Conservation (phyloP, 2,329 filamentous ascomycete genomes). For the Calycina marina region DNA sequence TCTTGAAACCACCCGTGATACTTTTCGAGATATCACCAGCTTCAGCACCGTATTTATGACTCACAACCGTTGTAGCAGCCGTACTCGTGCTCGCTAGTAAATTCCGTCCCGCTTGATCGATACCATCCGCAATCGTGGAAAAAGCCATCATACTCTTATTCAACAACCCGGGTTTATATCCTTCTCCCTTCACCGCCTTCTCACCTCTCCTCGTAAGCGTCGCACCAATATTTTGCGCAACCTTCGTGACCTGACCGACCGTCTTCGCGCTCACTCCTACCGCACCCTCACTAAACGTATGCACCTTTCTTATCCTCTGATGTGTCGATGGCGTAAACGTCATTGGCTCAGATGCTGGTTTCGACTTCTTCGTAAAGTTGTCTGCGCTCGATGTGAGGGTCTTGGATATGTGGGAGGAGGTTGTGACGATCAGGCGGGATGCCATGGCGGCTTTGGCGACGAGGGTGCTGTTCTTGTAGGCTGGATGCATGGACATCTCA, state of each 20-base stretch:
- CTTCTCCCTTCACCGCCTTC: conserved; percentile 44
- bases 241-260: conserved; percentile 65
- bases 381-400: conserved; percentile 66
- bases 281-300: conserved; percentile 68
- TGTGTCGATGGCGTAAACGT: conserved; percentile 81
- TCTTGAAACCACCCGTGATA: conserved; percentile 79
- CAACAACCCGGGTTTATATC: conserved; percentile 78
- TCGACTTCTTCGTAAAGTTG: conserved; percentile 64
- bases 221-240: conserved; percentile 84
- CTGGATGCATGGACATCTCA: conserved; percentile 67
- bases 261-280: conserved; percentile 74
- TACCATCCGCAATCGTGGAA: conserved; percentile 82
- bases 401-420: conserved; percentile 65
- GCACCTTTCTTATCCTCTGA: conserved; percentile 73
- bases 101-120: conserved; percentile 72
- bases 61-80: conserved; percentile 74
- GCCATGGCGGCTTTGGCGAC: conserved; percentile 79
- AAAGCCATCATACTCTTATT: conserved; percentile 98
- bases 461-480: conserved; percentile 77
- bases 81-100: conserved; percentile 59
- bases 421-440: conserved; percentile 83
- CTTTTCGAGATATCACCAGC: conserved; percentile 64
- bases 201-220: conserved; percentile 48
- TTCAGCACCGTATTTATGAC: conserved; percentile 79
- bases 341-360: conserved; percentile 65